Base-by-base conservation (phyloP, 371 early-diverging fungal species). In the Blyttiomyces sp. region DNA sequence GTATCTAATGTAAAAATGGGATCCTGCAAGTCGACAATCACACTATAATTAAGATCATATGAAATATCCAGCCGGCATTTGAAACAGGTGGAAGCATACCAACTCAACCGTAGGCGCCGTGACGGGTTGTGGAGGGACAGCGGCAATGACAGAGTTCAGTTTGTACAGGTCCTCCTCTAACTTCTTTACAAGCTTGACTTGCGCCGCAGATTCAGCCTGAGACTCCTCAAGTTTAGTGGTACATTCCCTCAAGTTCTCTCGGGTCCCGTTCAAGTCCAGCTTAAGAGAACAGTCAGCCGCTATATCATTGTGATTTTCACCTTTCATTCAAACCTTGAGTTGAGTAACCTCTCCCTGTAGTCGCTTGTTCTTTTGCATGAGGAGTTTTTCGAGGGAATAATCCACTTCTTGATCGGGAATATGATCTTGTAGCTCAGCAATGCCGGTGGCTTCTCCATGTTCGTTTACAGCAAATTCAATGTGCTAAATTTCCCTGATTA, bases 351-450 rank as follows among this genome's bases (percentile, higher is more conserved):
- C 84, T 57, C 77, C 87, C 69, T 91, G 88, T 30, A 93, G 66
- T 24, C 84, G 77, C 68, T 89, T 89, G 78, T 88, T 92, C 69
- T 91, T 90, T n/a, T 85, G 84, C 76, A 91, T 84, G 52, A 92
- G 59, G 27, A 86, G 81, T 19, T 82, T 79, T 68, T 92, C 92
- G 17, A 92, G 63, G 16, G 85, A 66, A 28, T 61, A 59, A 48
- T 70, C 67, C 4, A 51, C 53, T 6, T 66, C 24, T n/a, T 24
- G 26, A 58, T 4, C 13, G 17, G 7, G 42, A n/a, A 28, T 43
- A 50, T 5, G 54, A n/a, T 26, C 21, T 44, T 36, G 34, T 57
- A 35, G 51, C 35, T 49, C 19, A 50, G 28, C 5, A 43, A 45
- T 11, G 39, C 57, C 24, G 4, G 54, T 1, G n/a, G 11, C 16